A percentile compares a stretch with the other conserved stretches of the same genome.
Conservation (phyloP, 164 flowering plant species). For the Protea cynaroides region DNA sequence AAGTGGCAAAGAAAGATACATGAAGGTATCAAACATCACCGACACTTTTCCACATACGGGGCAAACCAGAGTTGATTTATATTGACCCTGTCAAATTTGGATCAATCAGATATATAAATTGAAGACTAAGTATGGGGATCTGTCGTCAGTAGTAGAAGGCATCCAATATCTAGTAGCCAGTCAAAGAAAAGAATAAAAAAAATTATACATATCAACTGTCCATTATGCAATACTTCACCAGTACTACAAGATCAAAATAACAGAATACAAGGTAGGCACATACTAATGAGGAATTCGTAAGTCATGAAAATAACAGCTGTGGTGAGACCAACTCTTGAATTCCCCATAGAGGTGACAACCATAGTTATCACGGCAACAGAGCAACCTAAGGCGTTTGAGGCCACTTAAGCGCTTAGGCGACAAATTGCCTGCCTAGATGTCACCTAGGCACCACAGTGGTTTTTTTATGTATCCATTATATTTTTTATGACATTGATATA, state of each 20-base stretch:
- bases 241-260: conserved; percentile 10
- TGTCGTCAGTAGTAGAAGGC: conserved; percentile 17
- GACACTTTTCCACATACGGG: conserved; percentile 88
- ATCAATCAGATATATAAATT: conserved; percentile 23
- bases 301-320: neutral
- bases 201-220: conserved; percentile 8
- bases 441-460: too few species aligned
- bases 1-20: conserved; percentile 95
- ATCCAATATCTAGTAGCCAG: conserved; percentile 21
- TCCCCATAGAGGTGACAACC: neutral
- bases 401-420: too few species aligned
- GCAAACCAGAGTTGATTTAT: conserved; percentile 95
- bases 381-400: too few species aligned
- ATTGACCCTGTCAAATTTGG: conserved; percentile 75
- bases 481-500: too few species aligned
- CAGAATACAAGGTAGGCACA: too few species aligned
- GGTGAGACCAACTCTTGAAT: neutral
- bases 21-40: conserved; percentile 97
- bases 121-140: conserved; percentile 15
- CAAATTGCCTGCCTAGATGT: too few species aligned
- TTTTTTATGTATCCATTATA: too few species aligned
- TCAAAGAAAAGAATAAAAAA: conserved; percentile 8
- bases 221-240: conserved; percentile 2
- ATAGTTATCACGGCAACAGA: too few species aligned
- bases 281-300: neutral